Evolutionary conservation across 2,329 filamentous ascomycete genomes (phyloP).

Genomic region (Trichophaea hybrida): DNA sequence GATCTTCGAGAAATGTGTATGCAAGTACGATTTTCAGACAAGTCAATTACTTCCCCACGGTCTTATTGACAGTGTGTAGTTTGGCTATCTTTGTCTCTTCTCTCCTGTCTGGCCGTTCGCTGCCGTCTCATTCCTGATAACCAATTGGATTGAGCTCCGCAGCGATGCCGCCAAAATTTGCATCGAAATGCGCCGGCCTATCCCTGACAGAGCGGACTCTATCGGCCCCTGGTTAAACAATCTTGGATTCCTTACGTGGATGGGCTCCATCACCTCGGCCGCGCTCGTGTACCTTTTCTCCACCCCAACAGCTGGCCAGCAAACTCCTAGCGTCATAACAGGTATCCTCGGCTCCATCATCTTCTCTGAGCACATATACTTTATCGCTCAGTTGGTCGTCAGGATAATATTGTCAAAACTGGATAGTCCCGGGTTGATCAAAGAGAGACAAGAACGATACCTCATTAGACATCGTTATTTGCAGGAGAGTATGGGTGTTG

Average conservation of each 20-base stretch:
- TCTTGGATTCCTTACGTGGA: constrained; percentile 80
- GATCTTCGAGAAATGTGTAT: constrained; percentile 92
- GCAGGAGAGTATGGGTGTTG: constrained; percentile 52
- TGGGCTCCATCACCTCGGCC: constrained; percentile 74
- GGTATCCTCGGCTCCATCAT: constrained; percentile 69
- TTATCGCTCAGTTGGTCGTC: constrained; percentile 60
- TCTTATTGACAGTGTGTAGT: constrained; percentile 22
- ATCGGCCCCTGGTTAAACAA: constrained; percentile 87
- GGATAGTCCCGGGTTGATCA: constrained; percentile 73
- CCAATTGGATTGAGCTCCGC: constrained; percentile 91
- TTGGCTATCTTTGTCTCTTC: constrained; percentile 79
- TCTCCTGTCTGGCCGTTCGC: constrained; percentile 93
- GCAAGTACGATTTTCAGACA: constrained; percentile 38
- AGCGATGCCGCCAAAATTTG: constrained; percentile 92
- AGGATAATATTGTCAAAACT: constrained; percentile 61
- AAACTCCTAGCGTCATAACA: constrained; percentile 41
- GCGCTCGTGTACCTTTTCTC: constrained; percentile 84
- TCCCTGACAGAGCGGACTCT: constrained; percentile 77
- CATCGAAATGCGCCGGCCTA: constrained; percentile 72
- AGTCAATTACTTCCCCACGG: no score
- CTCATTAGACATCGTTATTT: constrained; percentile 65
- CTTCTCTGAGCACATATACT: constrained; percentile 76
- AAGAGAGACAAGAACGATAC: constrained; percentile 69
- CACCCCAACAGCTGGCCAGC: constrained; percentile 49
- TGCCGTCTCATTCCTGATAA: constrained; percentile 72